phyloP scores from a whole-genome alignment of 2,329 filamentous ascomycete genomes.

The Trichothecium roseum region DNA sequence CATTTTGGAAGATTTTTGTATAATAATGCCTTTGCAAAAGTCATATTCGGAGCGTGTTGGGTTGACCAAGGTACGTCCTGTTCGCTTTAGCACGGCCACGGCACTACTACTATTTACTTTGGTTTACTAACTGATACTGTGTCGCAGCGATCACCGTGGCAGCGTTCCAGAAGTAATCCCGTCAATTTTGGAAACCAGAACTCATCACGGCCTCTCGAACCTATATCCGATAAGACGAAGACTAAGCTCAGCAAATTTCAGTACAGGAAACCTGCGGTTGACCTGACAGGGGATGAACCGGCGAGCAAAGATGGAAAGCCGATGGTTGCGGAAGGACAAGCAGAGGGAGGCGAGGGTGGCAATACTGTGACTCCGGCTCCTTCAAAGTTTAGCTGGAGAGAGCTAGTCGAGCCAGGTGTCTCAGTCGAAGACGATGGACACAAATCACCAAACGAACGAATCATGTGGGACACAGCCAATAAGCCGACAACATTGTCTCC shows the following conservation, averaged over 20 bases:
- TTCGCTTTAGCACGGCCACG: background rate
- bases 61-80: constrained; percentile 20
- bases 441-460: constrained; percentile 48
- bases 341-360: constrained; percentile 9
- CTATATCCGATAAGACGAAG: constrained; percentile 48
- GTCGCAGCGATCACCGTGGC: constrained; percentile 36
- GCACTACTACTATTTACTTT: background rate
- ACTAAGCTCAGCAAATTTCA: constrained; percentile 51
- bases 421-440: constrained; percentile 32
- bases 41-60: constrained; percentile 27
- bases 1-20: background rate
- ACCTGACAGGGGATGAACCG: too few species aligned
- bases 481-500: constrained; percentile 34
- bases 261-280: constrained; percentile 14
- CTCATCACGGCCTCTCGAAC: constrained; percentile 26
- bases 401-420: constrained; percentile 39
- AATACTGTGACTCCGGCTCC: constrained; percentile 30
- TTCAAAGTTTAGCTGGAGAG: constrained; percentile 44
- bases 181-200: constrained; percentile 22
- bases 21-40: constrained; percentile 25
- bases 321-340: constrained; percentile 1
- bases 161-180: constrained; percentile 43
- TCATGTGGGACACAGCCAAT: constrained; percentile 47
- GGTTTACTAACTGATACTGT: constrained; percentile 4
- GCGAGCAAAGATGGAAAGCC: too few species aligned